Evolutionary conservation across 164 flowering plant species (phyloP).

Genomic region (Euptelea pleiosperma): DNA sequence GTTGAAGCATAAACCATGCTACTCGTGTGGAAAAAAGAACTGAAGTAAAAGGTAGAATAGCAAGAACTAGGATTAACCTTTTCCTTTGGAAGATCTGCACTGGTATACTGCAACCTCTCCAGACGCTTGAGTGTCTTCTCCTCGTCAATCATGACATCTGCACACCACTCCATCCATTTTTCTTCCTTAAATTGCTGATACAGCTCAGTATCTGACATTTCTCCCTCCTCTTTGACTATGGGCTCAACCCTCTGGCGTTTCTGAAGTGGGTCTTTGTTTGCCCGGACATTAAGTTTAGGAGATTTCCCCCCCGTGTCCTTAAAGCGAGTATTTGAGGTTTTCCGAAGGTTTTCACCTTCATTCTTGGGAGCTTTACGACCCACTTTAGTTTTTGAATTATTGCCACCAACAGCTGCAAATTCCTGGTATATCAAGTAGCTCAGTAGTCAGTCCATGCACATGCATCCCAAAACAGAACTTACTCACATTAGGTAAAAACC

Average conservation of each 20-base stretch:
- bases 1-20: not conserved
- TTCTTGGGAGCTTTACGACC: slow-evolving; percentile 60
- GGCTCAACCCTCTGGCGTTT: slow-evolving; percentile 59
- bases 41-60: not conserved
- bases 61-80: slow-evolving; percentile 44
- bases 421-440: slow-evolving; percentile 45
- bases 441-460: slow-evolving; percentile 6
- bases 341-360: slow-evolving; percentile 39
- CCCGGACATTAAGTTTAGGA: slow-evolving; percentile 30
- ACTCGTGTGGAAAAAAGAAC: not conserved
- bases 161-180: slow-evolving; percentile 99
- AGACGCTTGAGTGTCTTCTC: slow-evolving; percentile 75
- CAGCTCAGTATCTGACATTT: slow-evolving; percentile 92
- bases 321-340: slow-evolving; percentile 24
- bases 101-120: slow-evolving; percentile 76
- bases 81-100: slow-evolving; percentile 90
- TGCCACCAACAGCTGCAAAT: slow-evolving; percentile 67
- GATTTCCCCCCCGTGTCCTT: slow-evolving; percentile 46
- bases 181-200: slow-evolving; percentile 92
- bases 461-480: not conserved
- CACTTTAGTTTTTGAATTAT: slow-evolving; percentile 44
- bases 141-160: slow-evolving; percentile 81
- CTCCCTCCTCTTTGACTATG: slow-evolving; percentile 93
- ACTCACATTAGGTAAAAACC: not conserved
- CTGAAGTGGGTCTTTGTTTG: slow-evolving; percentile 36